Evolutionary conservation across 306 rosid species (phyloP).

Genomic region (Crotalaria pallida): DNA sequence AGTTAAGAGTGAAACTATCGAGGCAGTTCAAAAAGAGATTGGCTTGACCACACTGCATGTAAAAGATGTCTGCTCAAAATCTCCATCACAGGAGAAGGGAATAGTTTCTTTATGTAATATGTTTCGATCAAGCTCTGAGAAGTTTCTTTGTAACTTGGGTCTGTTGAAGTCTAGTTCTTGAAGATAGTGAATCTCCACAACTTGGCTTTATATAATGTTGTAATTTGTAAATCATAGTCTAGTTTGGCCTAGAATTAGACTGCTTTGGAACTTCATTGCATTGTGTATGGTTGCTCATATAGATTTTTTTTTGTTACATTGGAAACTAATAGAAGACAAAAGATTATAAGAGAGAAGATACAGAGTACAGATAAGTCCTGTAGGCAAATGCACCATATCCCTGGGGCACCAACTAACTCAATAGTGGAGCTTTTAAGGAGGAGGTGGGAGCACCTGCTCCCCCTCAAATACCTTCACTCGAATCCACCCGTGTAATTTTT

Average conservation of each 20-base stretch:
- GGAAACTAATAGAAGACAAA: no score
- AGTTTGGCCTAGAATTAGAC: slow-evolving; percentile 24
- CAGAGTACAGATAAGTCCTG: no score
- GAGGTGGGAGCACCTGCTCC: no score
- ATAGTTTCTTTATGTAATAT: slow-evolving; percentile 64
- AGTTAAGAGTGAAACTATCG: slow-evolving; percentile 83
- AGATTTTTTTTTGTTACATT: neutral
- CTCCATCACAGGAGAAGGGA: slow-evolving; percentile 53
- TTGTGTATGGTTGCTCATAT: slow-evolving; percentile 24
- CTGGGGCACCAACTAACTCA: no score
- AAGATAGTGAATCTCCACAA: slow-evolving; percentile 17
- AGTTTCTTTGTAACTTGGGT: slow-evolving; percentile 83
- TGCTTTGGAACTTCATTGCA: slow-evolving; percentile 22
- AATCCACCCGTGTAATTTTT: no score
- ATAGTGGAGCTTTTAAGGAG: no score
- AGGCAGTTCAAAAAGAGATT: slow-evolving; percentile 81
- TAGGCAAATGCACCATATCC: no score
- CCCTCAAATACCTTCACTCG: no score
- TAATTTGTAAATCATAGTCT: slow-evolving; percentile 35
- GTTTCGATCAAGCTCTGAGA: slow-evolving; percentile 79
- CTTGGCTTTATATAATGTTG: slow-evolving; percentile 13
- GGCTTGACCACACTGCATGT: slow-evolving; percentile 64
- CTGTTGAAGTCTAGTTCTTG: slow-evolving; percentile 71
- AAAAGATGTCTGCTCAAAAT: slow-evolving; percentile 45
- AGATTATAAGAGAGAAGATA: no score